Base-by-base conservation (phyloP, 768 basidiomycete species). In the Lentinula sp. region DNA sequence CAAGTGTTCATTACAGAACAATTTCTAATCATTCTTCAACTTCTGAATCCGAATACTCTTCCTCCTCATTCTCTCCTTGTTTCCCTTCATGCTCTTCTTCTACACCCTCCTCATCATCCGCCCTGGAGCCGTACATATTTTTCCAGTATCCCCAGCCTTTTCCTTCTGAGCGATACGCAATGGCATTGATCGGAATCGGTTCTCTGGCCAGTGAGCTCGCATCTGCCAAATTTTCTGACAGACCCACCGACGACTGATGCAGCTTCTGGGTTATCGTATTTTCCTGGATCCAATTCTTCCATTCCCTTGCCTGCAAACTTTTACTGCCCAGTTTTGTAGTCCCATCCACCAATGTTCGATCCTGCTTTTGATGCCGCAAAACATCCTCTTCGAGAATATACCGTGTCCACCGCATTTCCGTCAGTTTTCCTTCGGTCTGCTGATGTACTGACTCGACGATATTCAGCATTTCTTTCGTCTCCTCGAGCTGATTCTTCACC, bases 341-440 rank as follows among this genome's bases (percentile, higher is more conserved):
- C 13, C 57, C 57, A 39, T 59, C 57, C 15, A 59, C 57, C 3
- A 59, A 32, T 7, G 41, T n/a, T 16, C n/a, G 43, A 36, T 59
- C 33, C 16, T 33, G 5, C n/a, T 59, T 59, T 28, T 42, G 37
- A 37, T 18, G 28, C 32, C 48, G 37, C 45, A 59, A 20, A 23
- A 59, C 41, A 48, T 59, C 57, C 37, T 59, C 57, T 28, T 59
- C 57, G 16, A 59, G 37, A 23, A 46, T 8, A 37, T 59, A 59
- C 9, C 57, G 37, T 33, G 46, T 35, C 57, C 57, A 59, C 28
- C 36, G 32, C 32, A 59, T 36, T 28, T 59, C 57, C 46, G 43
- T 46, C 20, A 59, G 10, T 46, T 35, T 41, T 3, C 6, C 33
- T 10, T 48, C 32, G 6, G 35, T 56, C 28, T 56, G n/a, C 41